Base-by-base conservation (phyloP, 306 rosid species). In the Glycine latifolia region DNA sequence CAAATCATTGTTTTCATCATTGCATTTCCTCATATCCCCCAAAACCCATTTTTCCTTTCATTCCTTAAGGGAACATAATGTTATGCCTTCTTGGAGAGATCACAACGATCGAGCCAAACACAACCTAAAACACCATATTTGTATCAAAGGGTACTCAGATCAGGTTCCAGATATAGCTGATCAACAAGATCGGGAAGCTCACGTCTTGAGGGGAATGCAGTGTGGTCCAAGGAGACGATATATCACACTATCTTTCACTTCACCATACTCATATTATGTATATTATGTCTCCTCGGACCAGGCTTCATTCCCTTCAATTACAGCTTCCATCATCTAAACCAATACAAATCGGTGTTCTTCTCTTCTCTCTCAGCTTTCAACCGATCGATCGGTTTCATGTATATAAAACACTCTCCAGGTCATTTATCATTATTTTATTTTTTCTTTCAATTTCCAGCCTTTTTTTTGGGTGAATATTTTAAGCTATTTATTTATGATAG, bases 261-360 rank as follows among this genome's bases (percentile, higher is more conserved):
- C 7, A 63, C 43, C 44, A 39, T 3, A 39, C 44, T 39, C 44
- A 3, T 37, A 26, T 26, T 37, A 3, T 4, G 3, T 5, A 37
- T 37, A 37, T 37, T 26, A 37, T 37, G 5, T 69, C 7, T 85
- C 79, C 85, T 89, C 93, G 96, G 96, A 89, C 93, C 96, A 91
- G 96, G 91, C 96, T 91, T 91, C 96, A 89, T 91, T 89, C 96
- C 93, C 87, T 92, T 87, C 94, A 91, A 88, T 62, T 62, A 50
- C 79, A 77, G 83, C 89, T 88, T 87, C 85, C 81, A 43, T 83
- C 77, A 20, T 80, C 47, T 50, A 53, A 31, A 26, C 31, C 31
- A 26, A 26, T 26, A 26, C 31, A 26, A 26, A 67, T 66, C 16
- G 9, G 3, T 67, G 10, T 31, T 82, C 44, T 58, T 56, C 52